Evolutionary conservation across 2,329 filamentous ascomycete species (phyloP).

Genomic region (Beauveria medogensis): DNA sequence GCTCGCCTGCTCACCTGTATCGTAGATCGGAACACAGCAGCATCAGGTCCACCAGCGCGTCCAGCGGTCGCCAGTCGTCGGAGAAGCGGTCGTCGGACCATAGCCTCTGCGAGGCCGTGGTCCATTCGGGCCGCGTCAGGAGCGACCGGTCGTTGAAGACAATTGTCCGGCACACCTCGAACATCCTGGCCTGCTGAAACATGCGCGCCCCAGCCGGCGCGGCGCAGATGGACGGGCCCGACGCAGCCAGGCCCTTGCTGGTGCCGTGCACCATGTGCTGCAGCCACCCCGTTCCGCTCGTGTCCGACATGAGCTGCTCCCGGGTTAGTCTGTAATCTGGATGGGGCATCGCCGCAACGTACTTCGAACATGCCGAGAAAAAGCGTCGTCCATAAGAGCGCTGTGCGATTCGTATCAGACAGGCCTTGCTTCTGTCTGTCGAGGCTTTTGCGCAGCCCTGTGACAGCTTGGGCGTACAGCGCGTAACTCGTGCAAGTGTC

Average conservation of each 20-base stretch:
- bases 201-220: conserved; percentile 19
- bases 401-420: conserved; percentile 12
- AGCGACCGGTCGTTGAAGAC: conserved; percentile 23
- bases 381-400: conserved; percentile 25
- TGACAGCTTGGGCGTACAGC: conserved; percentile 21
- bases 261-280: conserved; percentile 29
- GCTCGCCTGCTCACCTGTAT: conserved; percentile 17
- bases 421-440: conserved; percentile 14
- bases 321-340: background rate
- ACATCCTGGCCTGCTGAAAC: conserved; percentile 23
- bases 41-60: conserved; percentile 24
- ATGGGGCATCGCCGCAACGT: background rate
- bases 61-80: conserved; percentile 14
- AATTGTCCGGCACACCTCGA: conserved; percentile 25
- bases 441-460: conserved; percentile 13
- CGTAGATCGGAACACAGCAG: conserved; percentile 23
- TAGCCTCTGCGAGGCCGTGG: background rate
- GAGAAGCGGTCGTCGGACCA: background rate
- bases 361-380: conserved; percentile 28
- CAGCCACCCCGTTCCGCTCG: conserved; percentile 24
- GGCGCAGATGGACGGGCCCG: conserved; percentile 19
- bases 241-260: conserved; percentile 22
- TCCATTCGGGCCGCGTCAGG: conserved; percentile 20
- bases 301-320: conserved; percentile 24
- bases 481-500: conserved; percentile 13